Evolutionary conservation across 345 rosid species (phyloP).

Genomic region (Bruguiera parviflora): DNA sequence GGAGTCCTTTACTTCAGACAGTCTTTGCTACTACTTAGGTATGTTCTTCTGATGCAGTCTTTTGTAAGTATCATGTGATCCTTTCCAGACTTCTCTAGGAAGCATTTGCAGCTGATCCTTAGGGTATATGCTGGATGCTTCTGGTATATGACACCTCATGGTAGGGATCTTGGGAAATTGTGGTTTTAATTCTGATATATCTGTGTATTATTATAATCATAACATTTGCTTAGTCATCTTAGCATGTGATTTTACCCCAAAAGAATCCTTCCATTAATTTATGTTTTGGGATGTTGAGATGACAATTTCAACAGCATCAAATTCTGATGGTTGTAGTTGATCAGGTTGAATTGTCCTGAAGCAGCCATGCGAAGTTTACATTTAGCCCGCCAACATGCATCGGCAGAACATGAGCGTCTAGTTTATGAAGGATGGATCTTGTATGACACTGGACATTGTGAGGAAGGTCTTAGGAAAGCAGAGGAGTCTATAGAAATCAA

Average conservation of each 20-base stretch:
- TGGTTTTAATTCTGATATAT: not conserved
- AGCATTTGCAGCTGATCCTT: not conserved
- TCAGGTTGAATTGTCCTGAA: slow-evolving; percentile 92
- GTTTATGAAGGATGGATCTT: slow-evolving; percentile 99
- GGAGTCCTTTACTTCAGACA: slow-evolving; percentile 93
- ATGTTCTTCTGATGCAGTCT: slow-evolving; percentile 6
- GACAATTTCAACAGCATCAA: not conserved
- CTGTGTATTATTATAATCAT: not conserved
- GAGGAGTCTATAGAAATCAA: slow-evolving; percentile 74
- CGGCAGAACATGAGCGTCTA: slow-evolving; percentile 78
- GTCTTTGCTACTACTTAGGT: slow-evolving; percentile 94
- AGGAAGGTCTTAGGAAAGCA: slow-evolving; percentile 89
- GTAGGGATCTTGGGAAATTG: not conserved
- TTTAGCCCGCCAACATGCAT: slow-evolving; percentile 84
- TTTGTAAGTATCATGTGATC: not conserved
- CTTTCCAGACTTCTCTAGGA: not conserved
- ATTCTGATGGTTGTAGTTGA: slow-evolving; percentile 6
- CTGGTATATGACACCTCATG: not conserved
- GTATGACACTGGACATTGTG: slow-evolving; percentile 92
- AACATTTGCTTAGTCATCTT: not conserved
- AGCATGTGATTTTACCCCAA: not conserved
- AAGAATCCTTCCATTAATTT: not conserved
- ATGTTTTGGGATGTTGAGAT: slow-evolving; percentile 10
- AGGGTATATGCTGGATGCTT: not conserved
- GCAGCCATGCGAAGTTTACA: slow-evolving; percentile 97